Base-by-base conservation (phyloP, 169 alveolate species). In the Plasmodium yoelii region DNA sequence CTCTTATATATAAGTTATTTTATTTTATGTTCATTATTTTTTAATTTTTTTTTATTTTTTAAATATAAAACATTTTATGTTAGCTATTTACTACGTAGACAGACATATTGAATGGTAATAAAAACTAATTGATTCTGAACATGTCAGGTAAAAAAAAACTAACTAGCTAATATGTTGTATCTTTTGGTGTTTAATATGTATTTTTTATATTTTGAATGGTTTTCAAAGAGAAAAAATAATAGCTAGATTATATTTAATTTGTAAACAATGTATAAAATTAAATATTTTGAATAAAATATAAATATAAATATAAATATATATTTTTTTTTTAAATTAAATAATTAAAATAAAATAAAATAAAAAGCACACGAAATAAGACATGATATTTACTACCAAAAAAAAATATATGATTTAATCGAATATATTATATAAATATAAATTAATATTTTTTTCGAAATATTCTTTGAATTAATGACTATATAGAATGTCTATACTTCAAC, bases 141-240 rank as follows among this genome's bases (percentile, higher is more conserved):
- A 10, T 61, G 88, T 63, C 88, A 77, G 15, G 75, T 63, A 51
- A 64, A 24, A 8, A 49, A 77, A 13, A 51, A 8, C n/a, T 5
- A 63, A 51, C 63, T 77, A 63, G 77, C 77, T 49, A 65, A 74
- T 19, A 63, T 57, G n/a, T 71, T 28, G 26, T 63, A 18, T 60
- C 73, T 68, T 61, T 75, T 73, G 59, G 34, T 71, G 59, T 59
- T 28, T 18, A 26, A 26, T 39, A 2, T 22, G 47, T 19, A 59
- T 18, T 60, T 8, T 53, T 28, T 61, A 39, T 15, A 49, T 42
- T 57, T 77, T 49, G 51, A 26, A 18, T 51, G n/a, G 75, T 69
- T 61, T 34, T 51, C 51, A 26, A 49, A n/a, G 68, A 44, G 34
- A 55, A 53, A 71, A 55, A 5, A 68, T 9, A 57, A 60, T 59